These are phyloP conservation scores for Colletotrichum orchidophilum DNA, from an alignment of 2,329 filamentous ascomycete species.

Conservation along the genomic window DNA sequence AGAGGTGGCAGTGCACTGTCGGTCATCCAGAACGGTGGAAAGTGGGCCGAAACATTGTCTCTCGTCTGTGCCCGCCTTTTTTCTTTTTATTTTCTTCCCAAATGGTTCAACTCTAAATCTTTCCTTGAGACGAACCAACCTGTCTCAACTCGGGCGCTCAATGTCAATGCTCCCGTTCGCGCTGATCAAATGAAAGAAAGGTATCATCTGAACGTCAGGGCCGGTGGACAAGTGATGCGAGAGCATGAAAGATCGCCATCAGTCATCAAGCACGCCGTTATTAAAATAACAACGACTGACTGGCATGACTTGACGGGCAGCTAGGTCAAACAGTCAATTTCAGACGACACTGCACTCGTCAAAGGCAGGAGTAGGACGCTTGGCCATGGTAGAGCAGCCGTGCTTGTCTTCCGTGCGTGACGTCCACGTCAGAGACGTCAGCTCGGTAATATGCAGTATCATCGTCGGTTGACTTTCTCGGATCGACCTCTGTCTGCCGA, in stretches of 20 bases:
- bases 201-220: background rate
- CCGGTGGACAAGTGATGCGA: background rate
- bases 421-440: background rate
- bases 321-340: background rate
- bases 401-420: background rate
- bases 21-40: background rate
- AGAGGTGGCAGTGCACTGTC: background rate
- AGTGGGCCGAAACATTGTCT: background rate
- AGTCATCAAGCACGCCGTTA: background rate
- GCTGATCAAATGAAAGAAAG: background rate
- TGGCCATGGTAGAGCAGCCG: background rate
- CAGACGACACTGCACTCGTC: background rate
- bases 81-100: background rate
- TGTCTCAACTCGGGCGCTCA: background rate
- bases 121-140: background rate
- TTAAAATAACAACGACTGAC: background rate
- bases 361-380: background rate
- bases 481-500: background rate
- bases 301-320: background rate
- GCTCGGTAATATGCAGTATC: background rate
- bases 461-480: background rate
- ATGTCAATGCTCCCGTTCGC: background rate
- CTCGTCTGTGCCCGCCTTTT: conserved; percentile 7
- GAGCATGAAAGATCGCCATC: background rate
- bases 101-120: background rate